phyloP scores from a whole-genome alignment of 139 green algal species.

The Tetraselmis chui region DNA sequence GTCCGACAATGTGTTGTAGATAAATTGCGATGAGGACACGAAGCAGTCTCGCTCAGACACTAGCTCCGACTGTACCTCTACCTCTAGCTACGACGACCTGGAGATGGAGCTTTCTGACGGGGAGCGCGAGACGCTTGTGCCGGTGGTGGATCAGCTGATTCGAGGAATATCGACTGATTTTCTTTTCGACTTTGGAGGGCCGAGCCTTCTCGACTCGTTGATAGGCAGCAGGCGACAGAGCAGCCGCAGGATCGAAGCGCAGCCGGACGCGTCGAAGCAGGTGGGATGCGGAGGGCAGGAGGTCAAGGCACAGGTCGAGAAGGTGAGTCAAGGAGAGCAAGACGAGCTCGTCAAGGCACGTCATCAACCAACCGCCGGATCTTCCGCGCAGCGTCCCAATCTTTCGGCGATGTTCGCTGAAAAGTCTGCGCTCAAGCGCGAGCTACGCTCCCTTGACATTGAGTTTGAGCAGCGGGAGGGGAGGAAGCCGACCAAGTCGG shows the following conservation, averaged over 20 bases:
- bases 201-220: not conserved
- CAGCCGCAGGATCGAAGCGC: no score
- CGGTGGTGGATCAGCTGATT: not conserved
- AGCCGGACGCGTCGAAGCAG: no score
- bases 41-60: not conserved
- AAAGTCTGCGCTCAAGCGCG: not conserved
- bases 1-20: no score
- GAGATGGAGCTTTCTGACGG: not conserved
- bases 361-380: no score
- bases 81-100: not conserved
- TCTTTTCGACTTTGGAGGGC: not conserved
- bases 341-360: not conserved
- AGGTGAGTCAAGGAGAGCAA: no score
- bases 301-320: not conserved
- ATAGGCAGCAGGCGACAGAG: not conserved
- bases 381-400: not conserved
- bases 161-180: not conserved
- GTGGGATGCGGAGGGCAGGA: no score
- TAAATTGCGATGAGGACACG: no score
- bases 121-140: not conserved
- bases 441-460: slow-evolving; percentile 1
- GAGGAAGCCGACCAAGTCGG: not conserved
- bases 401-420: not conserved
- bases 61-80: not conserved
- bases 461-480: not conserved